Evolutionary conservation across 2,329 filamentous ascomycete species (phyloP).

Genomic region (Beauveria brongniartii): DNA sequence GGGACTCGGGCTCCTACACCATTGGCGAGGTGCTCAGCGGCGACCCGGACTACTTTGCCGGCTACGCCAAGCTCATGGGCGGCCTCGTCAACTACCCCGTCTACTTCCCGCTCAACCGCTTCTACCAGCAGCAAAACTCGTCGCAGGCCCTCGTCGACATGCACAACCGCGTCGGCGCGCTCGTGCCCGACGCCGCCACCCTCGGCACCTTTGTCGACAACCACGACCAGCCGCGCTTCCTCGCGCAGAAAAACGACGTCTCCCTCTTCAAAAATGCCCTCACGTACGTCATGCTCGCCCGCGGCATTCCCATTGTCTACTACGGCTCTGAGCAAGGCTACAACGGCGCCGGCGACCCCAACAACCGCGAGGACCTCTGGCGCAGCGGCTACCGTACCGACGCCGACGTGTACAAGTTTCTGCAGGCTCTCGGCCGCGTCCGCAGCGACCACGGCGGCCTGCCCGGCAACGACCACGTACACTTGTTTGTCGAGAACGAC

Average conservation of each 20-base stretch:
- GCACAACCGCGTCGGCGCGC: constrained; percentile 25
- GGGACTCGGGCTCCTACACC: constrained; percentile 48
- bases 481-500: constrained; percentile 32
- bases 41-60: constrained; percentile 39
- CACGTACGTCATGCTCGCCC: constrained; percentile 50
- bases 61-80: constrained; percentile 46
- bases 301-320: constrained; percentile 58
- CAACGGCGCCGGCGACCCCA: constrained; percentile 36
- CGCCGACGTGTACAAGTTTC: constrained; percentile 41
- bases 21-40: constrained; percentile 54
- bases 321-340: constrained; percentile 58
- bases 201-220: constrained; percentile 50
- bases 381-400: constrained; percentile 38
- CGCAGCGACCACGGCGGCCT: constrained; percentile 27
- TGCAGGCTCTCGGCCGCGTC: constrained; percentile 14
- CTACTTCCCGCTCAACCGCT: constrained; percentile 34
- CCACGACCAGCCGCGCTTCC: constrained; percentile 49
- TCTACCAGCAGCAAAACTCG: constrained; percentile 28
- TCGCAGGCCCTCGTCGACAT: constrained; percentile 32
- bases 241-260: constrained; percentile 42
- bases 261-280: constrained; percentile 53
- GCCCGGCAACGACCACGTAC: constrained; percentile 33
- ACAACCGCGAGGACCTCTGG: constrained; percentile 53
- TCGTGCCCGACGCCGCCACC: constrained; percentile 35
- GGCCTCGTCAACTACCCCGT: constrained; percentile 54